Percentiles rank a stretch among this genome's conserved stretches.
Evolutionary conservation across 2,329 filamentous ascomycete species (phyloP).

Genomic region (Penicillium sp.): DNA sequence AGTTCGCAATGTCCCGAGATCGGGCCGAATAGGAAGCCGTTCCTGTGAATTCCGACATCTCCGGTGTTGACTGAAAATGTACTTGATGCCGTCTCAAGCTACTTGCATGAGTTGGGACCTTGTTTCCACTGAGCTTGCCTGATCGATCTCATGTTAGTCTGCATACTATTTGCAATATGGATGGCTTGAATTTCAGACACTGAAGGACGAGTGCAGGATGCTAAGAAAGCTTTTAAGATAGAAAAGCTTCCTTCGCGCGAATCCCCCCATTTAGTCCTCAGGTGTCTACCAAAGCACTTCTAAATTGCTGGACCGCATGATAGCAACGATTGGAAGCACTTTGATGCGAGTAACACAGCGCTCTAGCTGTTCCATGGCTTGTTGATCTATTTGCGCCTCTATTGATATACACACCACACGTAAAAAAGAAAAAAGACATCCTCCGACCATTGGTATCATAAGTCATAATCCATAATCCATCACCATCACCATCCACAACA

Average conservation of each 20-base stretch:
- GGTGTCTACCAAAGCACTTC: too few species aligned
- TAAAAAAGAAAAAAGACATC: neutral
- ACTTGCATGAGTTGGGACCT: neutral
- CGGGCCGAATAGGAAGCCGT: conserved; percentile 19
- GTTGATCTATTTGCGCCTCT: neutral
- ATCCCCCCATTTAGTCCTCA: too few species aligned
- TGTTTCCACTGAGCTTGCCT: too few species aligned
- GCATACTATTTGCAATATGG: too few species aligned
- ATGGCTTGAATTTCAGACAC: too few species aligned
- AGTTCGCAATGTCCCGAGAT: conserved; percentile 5
- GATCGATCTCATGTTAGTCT: too few species aligned
- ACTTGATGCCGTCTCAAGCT: neutral
- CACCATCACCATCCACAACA: too few species aligned
- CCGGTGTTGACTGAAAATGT: too few species aligned
- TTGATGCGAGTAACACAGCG: neutral
- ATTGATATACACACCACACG: neutral
- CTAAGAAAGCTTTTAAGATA: too few species aligned
- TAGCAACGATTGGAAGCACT: neutral
- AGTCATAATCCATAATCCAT: conserved; percentile 7
- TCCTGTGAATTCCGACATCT: conserved; percentile 21
- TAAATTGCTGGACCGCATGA: too few species aligned
- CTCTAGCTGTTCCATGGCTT: neutral
- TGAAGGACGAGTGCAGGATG: too few species aligned
- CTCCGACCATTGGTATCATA: conserved; percentile 16
- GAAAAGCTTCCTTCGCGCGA: too few species aligned